These are phyloP conservation scores for Gossypium arboreum DNA, from an alignment of 345 rosid genomes.

Conservation along the genomic window DNA sequence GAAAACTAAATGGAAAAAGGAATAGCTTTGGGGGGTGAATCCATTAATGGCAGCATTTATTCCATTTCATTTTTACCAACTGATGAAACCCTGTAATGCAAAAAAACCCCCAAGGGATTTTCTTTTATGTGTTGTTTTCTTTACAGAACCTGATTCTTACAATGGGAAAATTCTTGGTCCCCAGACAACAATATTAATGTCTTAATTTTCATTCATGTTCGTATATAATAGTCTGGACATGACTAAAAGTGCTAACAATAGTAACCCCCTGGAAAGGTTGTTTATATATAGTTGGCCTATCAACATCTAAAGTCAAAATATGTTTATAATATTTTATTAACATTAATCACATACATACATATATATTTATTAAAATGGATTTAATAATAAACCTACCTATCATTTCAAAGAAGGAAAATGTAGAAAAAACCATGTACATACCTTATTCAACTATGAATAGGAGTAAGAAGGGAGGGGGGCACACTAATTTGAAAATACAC, in stretches of 20 bases:
- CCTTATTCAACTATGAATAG: slow-evolving; percentile 12
- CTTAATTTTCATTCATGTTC: neutral
- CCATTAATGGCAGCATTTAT: slow-evolving; percentile 6
- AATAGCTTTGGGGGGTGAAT: neutral
- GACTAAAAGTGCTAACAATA: neutral
- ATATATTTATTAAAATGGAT: neutral
- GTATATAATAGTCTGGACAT: neutral
- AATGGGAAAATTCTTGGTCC: neutral
- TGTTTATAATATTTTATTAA: neutral
- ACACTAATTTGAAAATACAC: neutral
- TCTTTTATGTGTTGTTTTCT: neutral
- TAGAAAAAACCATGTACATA: neutral
- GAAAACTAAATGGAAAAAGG: neutral
- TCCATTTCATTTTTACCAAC: neutral
- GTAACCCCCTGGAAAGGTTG: neutral
- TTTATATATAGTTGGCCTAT: slow-evolving; percentile 7
- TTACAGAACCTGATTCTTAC: slow-evolving; percentile 22
- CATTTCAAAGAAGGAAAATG: neutral
- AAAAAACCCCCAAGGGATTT: neutral
- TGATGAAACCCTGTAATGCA: neutral
- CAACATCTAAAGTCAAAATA: slow-evolving; percentile 24
- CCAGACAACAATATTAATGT: neutral
- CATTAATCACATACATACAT: neutral
- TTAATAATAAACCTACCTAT: neutral
- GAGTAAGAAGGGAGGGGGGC: neutral